Evolutionary conservation across 371 early-diverging fungal genomes (phyloP).

Genomic region (Chytridiales sp.): DNA sequence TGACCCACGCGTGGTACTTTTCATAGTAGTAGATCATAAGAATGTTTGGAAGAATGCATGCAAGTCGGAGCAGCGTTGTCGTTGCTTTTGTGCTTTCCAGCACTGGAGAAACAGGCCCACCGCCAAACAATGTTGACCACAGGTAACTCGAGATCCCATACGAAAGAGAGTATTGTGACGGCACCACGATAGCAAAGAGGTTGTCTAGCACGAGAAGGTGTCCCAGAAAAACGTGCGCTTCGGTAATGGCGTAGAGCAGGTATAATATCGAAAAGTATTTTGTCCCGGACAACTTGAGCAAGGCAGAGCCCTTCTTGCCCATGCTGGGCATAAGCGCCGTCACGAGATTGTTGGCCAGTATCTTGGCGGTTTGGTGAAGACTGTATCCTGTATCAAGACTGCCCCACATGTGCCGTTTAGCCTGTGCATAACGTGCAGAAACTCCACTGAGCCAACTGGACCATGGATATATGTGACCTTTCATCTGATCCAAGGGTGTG

Average conservation of each 20-base stretch:
- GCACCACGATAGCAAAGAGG: conserved; percentile 15
- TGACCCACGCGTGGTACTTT: conserved; percentile 25
- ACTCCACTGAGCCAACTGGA: conserved; percentile 54
- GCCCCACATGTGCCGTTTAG: conserved; percentile 56
- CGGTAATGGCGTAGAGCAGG: conserved; percentile 20
- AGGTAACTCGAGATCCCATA: not conserved
- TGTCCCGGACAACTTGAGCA: not conserved
- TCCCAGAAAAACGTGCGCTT: conserved; percentile 30
- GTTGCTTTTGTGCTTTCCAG: too few species aligned
- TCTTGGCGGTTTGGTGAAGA: conserved; percentile 5
- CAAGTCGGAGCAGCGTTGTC: too few species aligned
- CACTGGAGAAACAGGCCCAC: not conserved
- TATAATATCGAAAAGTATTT: not conserved
- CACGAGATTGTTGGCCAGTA: not conserved
- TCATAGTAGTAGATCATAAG: conserved; percentile 25
- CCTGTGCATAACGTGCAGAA: conserved; percentile 69
- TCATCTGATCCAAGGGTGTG: conserved; percentile 31
- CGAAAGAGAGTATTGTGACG: conserved; percentile 1
- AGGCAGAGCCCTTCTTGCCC: not conserved
- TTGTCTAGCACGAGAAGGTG: conserved; percentile 23
- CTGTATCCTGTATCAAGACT: conserved; percentile 27
- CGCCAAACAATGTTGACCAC: not conserved
- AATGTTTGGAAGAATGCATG: not conserved
- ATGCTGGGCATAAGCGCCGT: not conserved
- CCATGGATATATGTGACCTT: conserved; percentile 32